Base-by-base conservation (phyloP, 2,329 filamentous ascomycete genomes). In the Lachnellula cervina region DNA sequence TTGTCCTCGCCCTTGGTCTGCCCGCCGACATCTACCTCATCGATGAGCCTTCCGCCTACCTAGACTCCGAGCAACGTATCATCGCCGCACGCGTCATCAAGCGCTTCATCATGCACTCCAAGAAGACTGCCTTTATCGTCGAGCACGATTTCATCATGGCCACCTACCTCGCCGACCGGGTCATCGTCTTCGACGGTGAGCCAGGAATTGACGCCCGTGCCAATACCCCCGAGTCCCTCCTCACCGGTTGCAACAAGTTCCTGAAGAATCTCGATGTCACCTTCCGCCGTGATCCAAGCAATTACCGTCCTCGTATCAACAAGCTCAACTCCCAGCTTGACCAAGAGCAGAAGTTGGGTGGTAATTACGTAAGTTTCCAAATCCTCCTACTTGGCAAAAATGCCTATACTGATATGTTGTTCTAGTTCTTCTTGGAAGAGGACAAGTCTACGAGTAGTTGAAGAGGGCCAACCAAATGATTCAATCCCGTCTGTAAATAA, bases 61-160 rank as follows among this genome's bases (percentile, higher is more conserved):
- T 99, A 57, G 94, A 99, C 74, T 97, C 94, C 49, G 94, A 99
- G 77, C 94, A 99, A 77, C 93, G 94, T 88, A 96, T 99, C 70
- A 87, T 99, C 67, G 93, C 92, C 59, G 88, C 93, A 46, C 88
- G 92, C 71, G 95, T 99, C 71, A 99, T 99, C 79, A 99, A 99
- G 82, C 88, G 94, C 64, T 99, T 96, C 82, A 99, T 99, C 76
- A 99, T 99, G 94, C 93, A 99, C 80, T 87, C 91, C 68, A 97
- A 97, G 86, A 97, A 97, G 84, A 99, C 94, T 0, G 94, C 94
- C 50, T 99, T 99, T 73, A 86, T 99, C 65, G 93, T 99, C 72
- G 94, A 99, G 85, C 94, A 99, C 88, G 94, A 99, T 82, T 97
- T 99, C 79, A 96, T 97, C 78, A 97, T 97, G 92, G 83, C 82